phyloP scores from a whole-genome alignment of 345 rosid species.

The Dipteronia sinensis region DNA sequence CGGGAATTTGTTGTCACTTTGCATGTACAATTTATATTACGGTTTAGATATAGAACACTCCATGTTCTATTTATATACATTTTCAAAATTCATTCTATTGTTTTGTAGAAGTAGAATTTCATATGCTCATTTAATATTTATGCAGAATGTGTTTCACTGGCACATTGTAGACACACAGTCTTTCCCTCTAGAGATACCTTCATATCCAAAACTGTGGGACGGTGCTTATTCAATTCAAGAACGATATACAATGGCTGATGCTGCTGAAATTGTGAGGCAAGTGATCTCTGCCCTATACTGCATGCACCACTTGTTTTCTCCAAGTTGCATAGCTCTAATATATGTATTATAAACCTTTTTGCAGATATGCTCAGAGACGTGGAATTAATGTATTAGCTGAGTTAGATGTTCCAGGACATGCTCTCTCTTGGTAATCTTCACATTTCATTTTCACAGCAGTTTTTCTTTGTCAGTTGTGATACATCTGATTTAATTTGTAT shows the following conservation, averaged over 20 bases:
- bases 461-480: not conserved
- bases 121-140: not conserved
- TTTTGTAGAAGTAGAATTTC: not conserved
- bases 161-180: slow-evolving; percentile 73
- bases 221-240: slow-evolving; percentile 65
- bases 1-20: slow-evolving; percentile 8
- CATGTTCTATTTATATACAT: not conserved
- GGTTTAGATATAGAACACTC: not conserved
- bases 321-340: not conserved
- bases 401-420: slow-evolving; percentile 81
- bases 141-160: slow-evolving; percentile 80
- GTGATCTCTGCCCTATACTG: slow-evolving; percentile 20
- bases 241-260: slow-evolving; percentile 60
- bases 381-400: slow-evolving; percentile 75
- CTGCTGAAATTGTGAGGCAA: slow-evolving; percentile 64
- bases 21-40: not conserved
- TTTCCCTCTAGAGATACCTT: slow-evolving; percentile 73
- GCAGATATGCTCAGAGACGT: slow-evolving; percentile 58
- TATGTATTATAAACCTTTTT: slow-evolving; percentile 12
- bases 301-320: slow-evolving; percentile 5
- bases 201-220: slow-evolving; percentile 74
- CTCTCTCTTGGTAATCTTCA: slow-evolving; percentile 59
- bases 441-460: slow-evolving; percentile 9
- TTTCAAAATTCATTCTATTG: not conserved
- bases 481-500: not conserved